These are phyloP conservation scores for Raffaelea ambrosiae DNA, from an alignment of 2,329 filamentous ascomycete genomes.

Conservation along the genomic window DNA sequence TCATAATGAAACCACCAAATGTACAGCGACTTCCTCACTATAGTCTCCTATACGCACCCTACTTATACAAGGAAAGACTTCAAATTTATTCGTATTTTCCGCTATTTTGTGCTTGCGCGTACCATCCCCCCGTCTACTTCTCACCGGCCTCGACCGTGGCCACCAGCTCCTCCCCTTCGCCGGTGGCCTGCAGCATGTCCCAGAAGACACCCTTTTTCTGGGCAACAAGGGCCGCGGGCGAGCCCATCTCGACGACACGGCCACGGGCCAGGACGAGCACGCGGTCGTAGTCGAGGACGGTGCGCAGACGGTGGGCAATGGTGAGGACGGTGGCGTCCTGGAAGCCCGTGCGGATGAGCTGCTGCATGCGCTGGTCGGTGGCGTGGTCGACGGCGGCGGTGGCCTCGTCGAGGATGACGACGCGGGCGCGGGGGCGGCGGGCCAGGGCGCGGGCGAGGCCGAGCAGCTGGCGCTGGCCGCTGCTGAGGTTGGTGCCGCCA, in stretches of 20 bases:
- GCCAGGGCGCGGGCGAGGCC: slow-evolving; percentile 81
- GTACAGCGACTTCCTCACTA: no score
- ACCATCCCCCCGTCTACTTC: no score
- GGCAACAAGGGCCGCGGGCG: no score
- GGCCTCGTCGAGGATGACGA: slow-evolving; percentile 92
- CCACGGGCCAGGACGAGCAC: neutral
- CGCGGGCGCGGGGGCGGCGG: slow-evolving; percentile 77
- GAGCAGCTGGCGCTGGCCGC: slow-evolving; percentile 82
- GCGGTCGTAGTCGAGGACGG: neutral
- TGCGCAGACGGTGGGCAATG: neutral
- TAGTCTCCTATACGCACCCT: no score
- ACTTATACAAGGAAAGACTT: no score
- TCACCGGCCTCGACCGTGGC: no score
- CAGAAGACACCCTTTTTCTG: neutral
- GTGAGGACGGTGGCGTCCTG: neutral
- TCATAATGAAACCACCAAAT: no score
- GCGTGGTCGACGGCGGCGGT: slow-evolving; percentile 89
- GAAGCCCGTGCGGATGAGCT: neutral
- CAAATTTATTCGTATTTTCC: no score
- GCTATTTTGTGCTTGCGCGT: no score
- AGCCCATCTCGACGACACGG: neutral
- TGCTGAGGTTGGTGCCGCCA: slow-evolving; percentile 37
- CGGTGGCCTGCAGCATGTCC: neutral
- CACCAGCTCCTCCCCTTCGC: neutral
- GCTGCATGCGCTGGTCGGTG: slow-evolving; percentile 32